A percentile compares a stretch with the other conserved stretches of the same genome.
Evolutionary conservation across 805 yeast species (phyloP).

Genomic region (Saccharomycopsis synnaedendra): DNA sequence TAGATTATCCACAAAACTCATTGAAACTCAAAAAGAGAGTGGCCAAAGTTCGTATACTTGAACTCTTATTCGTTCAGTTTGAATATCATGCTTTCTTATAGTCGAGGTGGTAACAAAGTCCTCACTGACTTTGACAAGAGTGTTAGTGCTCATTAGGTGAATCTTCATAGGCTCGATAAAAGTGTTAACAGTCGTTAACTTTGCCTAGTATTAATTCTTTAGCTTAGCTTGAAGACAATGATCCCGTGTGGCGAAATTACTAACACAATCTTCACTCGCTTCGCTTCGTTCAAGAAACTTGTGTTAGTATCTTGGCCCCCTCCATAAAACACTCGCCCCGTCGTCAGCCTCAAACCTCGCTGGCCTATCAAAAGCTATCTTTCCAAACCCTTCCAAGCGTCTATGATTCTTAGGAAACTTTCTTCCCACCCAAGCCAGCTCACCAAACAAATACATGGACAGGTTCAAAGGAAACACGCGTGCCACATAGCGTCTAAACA

Average conservation of each 20-base stretch:
- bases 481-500: slow-evolving; percentile 2
- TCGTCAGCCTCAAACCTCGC: not conserved
- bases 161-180: not conserved
- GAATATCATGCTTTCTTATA: no score
- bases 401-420: not conserved
- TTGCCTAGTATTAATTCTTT: not conserved
- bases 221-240: not conserved
- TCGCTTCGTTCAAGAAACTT: not conserved
- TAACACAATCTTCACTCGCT: not conserved
- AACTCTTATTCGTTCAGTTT: no score
- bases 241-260: not conserved
- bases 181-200: not conserved
- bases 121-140: no score
- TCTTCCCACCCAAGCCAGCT: no score
- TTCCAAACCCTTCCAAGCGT: not conserved
- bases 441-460: not conserved
- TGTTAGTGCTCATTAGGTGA: no score
- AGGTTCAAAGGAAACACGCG: not conserved
- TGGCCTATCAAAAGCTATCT: not conserved
- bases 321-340: not conserved
- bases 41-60: no score
- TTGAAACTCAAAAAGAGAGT: no score
- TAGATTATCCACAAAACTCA: no score
- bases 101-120: no score
- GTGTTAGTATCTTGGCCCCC: not conserved